A percentile compares a stretch with the other conserved stretches of the same genome.
These are phyloP conservation scores for Quercus gilva DNA, from an alignment of 306 rosid species.

Conservation along the genomic window DNA sequence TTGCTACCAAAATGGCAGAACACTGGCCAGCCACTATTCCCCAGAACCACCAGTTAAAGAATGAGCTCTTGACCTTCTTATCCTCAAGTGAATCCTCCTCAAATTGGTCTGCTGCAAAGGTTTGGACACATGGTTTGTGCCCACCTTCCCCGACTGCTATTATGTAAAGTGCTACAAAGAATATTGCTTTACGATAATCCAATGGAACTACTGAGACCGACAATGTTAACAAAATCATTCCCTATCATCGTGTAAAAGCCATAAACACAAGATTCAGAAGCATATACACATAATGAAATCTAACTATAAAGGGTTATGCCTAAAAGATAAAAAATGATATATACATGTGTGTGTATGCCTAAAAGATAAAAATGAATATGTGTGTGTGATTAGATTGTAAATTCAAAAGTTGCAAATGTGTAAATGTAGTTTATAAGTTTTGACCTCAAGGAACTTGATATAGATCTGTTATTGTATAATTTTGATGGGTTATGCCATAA, in stretches of 20 bases:
- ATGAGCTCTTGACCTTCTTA: constrained; percentile 37
- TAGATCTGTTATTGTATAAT: no score
- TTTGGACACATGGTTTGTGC: constrained; percentile 46
- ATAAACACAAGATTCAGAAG: no score
- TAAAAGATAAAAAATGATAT: no score
- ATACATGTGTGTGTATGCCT: no score
- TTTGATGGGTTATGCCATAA: no score
- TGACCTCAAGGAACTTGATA: no score
- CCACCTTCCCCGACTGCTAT: constrained; percentile 43
- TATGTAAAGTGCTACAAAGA: constrained; percentile 32
- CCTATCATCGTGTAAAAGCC: constrained; percentile 7
- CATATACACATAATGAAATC: no score
- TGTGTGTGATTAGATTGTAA: no score
- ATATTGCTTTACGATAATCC: background rate
- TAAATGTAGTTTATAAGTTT: no score
- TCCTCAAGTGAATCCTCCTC: constrained; percentile 32
- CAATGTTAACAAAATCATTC: constrained; percentile 28
- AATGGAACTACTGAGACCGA: constrained; percentile 26
- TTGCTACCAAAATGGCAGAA: constrained; percentile 1
- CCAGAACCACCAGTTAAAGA: constrained; percentile 55
- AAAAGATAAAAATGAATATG: no score
- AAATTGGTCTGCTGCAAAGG: constrained; percentile 57
- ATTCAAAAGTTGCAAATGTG: no score
- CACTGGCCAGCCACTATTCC: constrained; percentile 33
- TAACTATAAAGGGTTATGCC: no score